phyloP scores from a whole-genome alignment of 805 yeast genomes.

The Nakazawaea holstii region DNA sequence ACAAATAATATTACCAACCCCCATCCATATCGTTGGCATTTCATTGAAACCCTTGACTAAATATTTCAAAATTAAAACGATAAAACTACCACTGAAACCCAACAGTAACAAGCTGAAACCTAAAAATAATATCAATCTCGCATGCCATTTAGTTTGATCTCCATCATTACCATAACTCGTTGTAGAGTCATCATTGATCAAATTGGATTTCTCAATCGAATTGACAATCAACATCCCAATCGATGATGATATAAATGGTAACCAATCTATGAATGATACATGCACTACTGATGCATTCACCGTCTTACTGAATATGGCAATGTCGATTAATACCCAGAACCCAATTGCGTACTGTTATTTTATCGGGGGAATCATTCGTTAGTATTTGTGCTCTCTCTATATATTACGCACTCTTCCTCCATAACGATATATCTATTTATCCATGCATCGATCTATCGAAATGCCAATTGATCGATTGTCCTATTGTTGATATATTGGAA shows the following conservation, averaged over 20 bases:
- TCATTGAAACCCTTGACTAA: slow-evolving; percentile 64
- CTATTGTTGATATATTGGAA: too few species aligned
- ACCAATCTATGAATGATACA: slow-evolving; percentile 92
- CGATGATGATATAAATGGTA: slow-evolving; percentile 84
- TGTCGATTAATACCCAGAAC: slow-evolving; percentile 85
- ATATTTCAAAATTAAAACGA: slow-evolving; percentile 82
- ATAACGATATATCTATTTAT: too few species aligned
- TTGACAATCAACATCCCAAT: slow-evolving; percentile 84
- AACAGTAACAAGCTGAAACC: slow-evolving; percentile 94
- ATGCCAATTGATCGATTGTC: too few species aligned
- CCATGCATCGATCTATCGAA: too few species aligned
- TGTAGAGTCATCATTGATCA: slow-evolving; percentile 33
- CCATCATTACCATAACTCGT: slow-evolving; percentile 30
- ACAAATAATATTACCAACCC: slow-evolving; percentile 78
- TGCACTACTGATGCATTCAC: slow-evolving; percentile 84
- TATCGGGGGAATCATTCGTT: neutral
- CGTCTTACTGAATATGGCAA: slow-evolving; percentile 79
- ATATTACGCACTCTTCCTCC: too few species aligned
- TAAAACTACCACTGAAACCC: slow-evolving; percentile 88
- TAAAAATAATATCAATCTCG: slow-evolving; percentile 80
- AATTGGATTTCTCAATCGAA: slow-evolving; percentile 62
- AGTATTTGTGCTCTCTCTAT: neutral
- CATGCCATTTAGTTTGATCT: slow-evolving; percentile 82
- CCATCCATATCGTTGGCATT: slow-evolving; percentile 93
- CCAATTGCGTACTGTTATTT: slow-evolving; percentile 72